Evolutionary conservation across 495 filamentous ascomycete genomes (phyloP), one percentile per base, ranked within the genome.

Genomic region (Trichocladium uniseriatum): DNA sequence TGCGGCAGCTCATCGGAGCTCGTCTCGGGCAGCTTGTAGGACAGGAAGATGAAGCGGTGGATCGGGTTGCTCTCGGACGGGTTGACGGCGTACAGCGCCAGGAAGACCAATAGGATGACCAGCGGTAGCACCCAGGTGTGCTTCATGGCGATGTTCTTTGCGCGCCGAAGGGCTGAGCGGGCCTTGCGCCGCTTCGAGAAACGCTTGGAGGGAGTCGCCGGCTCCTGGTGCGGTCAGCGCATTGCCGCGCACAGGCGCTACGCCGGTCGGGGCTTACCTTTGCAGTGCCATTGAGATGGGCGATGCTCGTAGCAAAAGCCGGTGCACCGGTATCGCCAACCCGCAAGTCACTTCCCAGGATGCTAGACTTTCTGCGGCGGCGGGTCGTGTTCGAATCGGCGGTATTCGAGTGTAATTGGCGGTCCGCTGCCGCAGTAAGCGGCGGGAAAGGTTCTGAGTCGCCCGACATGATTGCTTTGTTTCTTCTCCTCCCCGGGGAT

Each of bases 31-130:
- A 91, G 72, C 29, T 79, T 77, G 67, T 98, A 98, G 38, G 94
- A 95, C 34, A 98, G 82, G 79, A 95, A 96, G 64, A 98, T 80
- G 58, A 87, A 91, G 66, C 72, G 76, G 69, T 90, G 77, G 59
- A 97, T 61, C 18, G 88, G 90, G 66, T 97, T 98, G 44, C 80
- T 78, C 35, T 82, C 68, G 49, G 75, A 82, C 10, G 92, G 94
- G 63, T 92, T 86, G 57, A 91, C 58, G 48, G 79, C 79, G 64
- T 88, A 96, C 41, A 82, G 69, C 24, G 69, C 60, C 46, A 90
- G 62, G 52, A 89, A 71, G 61, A 83, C 61, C 42, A 73, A 22
- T 51, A 89, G 63, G 29, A 94, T 68, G 47, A 87, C 62, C 15
- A 95, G 74, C 19, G 94, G 92, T 40, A 84, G 77, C 45, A 90